Evolutionary conservation across 495 filamentous ascomycete species (phyloP).

Genomic region (Penicillium lagena): DNA sequence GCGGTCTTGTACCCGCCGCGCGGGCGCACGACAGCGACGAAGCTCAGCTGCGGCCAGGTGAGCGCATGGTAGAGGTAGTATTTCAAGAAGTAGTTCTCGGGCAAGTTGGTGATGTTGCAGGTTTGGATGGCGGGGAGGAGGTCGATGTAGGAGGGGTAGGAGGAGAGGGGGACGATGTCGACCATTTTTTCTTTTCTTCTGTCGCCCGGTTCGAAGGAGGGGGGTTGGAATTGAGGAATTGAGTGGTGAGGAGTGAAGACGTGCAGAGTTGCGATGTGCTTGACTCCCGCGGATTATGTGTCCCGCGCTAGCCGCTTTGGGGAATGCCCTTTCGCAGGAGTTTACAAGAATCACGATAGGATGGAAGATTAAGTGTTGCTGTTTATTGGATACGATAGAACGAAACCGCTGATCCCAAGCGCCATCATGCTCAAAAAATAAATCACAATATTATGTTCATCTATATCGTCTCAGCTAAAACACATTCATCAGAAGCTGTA

Average conservation of each 20-base stretch:
- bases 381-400: too few relatives aligned
- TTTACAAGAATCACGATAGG: too few relatives aligned
- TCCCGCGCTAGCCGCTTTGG: too few relatives aligned
- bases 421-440: conserved; percentile 3
- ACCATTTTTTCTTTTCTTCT: conserved; percentile 29
- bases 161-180: conserved; percentile 44
- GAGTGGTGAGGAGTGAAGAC: background rate
- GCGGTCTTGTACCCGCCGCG: conserved; percentile 44
- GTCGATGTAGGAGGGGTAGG: conserved; percentile 46
- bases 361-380: too few relatives aligned
- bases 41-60: conserved; percentile 94
- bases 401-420: background rate
- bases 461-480: conserved; percentile 16
- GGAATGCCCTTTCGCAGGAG: too few relatives aligned
- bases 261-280: background rate
- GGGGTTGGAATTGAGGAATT: background rate
- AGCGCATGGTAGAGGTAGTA: conserved; percentile 99
- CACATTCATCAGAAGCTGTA: conserved; percentile 17
- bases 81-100: conserved; percentile 99
- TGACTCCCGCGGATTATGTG: background rate
- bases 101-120: conserved; percentile 97
- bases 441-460: background rate
- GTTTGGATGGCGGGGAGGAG: conserved; percentile 91
- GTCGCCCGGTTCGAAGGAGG: background rate
- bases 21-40: conserved; percentile 90